Conservation (phyloP, 176 grass and related monocot genomes). For the Cenchrus americanus region DNA sequence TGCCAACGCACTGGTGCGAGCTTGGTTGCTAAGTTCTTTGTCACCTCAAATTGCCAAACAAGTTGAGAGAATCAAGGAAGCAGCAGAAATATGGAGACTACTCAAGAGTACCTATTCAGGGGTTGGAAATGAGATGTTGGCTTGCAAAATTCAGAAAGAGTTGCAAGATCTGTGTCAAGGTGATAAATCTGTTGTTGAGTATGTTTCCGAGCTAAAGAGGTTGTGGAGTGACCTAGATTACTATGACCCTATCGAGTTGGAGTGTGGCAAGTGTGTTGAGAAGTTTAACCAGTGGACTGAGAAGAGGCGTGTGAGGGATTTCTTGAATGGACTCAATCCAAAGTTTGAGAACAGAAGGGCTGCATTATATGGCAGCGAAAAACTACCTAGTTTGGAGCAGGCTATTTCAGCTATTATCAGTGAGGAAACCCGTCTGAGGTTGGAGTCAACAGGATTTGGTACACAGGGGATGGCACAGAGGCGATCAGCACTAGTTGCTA, state of each 20-base stretch:
- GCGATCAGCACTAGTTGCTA: too few relatives aligned
- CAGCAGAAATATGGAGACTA: not conserved
- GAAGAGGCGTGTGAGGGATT: slow-evolving; percentile 5
- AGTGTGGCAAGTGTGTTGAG: slow-evolving; percentile 7
- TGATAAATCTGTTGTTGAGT: not conserved
- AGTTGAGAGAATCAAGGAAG: not conserved
- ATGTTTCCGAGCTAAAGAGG: not conserved
- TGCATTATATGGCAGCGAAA: not conserved
- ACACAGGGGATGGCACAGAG: too few relatives aligned
- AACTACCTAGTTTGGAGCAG: not conserved
- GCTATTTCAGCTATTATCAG: not conserved
- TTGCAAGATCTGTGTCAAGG: not conserved
- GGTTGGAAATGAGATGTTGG: not conserved
- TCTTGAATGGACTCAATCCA: not conserved
- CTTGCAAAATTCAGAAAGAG: not conserved
- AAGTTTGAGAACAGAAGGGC: not conserved
- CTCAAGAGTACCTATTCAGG: not conserved
- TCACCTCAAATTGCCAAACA: slow-evolving; percentile 15
- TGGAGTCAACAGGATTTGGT: too few relatives aligned
- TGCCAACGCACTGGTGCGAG: not conserved
- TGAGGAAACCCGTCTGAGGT: too few relatives aligned
- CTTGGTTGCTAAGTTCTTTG: not conserved
- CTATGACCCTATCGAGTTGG: not conserved
- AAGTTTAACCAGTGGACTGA: not conserved
- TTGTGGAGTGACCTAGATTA: slow-evolving; percentile 2